phyloP scores from a whole-genome alignment of 1,139 yeast genomes.

The Blastobotrys buckinghamii region DNA sequence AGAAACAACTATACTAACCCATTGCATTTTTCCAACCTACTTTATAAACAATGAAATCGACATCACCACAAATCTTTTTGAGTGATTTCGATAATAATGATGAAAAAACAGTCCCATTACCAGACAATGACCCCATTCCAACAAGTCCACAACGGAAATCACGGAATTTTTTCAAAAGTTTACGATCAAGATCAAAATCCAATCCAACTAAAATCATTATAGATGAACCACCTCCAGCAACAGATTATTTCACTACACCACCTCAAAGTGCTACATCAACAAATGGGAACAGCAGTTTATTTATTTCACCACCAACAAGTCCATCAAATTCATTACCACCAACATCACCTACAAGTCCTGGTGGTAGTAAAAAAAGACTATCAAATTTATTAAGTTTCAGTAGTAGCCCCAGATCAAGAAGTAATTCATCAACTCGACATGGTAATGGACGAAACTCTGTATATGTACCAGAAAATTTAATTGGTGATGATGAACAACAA shows the following conservation, averaged over 20 bases:
- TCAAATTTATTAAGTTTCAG: neutral
- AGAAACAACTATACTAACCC: no score
- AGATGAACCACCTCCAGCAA: neutral
- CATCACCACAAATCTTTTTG: no score
- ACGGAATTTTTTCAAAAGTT: no score
- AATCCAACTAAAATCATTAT: no score
- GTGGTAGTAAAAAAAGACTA: neutral
- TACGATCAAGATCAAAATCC: no score
- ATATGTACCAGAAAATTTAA: neutral
- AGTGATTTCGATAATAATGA: no score
- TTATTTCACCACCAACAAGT: neutral
- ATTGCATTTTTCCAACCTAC: no score
- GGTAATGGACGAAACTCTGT: neutral
- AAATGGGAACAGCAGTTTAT: neutral
- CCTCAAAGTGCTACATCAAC: neutral
- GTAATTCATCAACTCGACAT: neutral
- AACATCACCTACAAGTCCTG: neutral
- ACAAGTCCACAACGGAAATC: no score
- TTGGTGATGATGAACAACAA: constrained; percentile 11
- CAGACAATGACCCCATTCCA: no score
- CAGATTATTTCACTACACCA: neutral
- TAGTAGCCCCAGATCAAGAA: neutral
- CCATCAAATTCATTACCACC: neutral
- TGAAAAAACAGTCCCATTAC: no score
- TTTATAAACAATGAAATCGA: no score